A percentile compares a stretch with the other conserved stretches of the same genome.
phyloP scores from a whole-genome alignment of 805 yeast genomes.

The Saturnispora ahearnii region DNA sequence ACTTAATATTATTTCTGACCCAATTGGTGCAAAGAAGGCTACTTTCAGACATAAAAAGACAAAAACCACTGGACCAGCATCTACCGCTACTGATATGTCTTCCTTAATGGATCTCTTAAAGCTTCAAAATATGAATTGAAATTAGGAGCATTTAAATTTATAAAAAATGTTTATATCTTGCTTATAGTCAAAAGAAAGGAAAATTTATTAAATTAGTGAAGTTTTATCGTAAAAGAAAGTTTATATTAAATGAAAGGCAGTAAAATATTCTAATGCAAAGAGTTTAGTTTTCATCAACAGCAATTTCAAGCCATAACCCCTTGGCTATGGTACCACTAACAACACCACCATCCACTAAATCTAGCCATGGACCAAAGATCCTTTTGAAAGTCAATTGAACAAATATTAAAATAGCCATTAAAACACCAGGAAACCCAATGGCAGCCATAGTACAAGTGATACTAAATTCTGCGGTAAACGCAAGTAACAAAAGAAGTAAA shows the following conservation, averaged over 20 bases:
- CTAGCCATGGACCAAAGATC: conserved; percentile 44
- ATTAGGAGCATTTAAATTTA: not conserved
- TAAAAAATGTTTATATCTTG: not conserved
- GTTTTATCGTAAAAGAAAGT: not conserved
- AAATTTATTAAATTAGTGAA: not conserved
- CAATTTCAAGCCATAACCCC: conserved; percentile 19
- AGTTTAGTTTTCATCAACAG: not conserved
- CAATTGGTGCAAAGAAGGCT: conserved; percentile 1
- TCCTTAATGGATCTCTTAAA: conserved; percentile 5
- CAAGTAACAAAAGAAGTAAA: conserved; percentile 48
- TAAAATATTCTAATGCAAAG: not conserved
- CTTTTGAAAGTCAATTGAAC: conserved; percentile 50
- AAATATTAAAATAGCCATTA: conserved; percentile 60
- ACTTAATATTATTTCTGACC: conserved; percentile 1
- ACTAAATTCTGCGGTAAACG: conserved; percentile 73
- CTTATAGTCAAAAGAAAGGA: not conserved
- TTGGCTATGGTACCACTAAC: conserved; percentile 27
- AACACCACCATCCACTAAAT: conserved; percentile 45
- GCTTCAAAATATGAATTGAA: not conserved
- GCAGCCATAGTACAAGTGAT: conserved; percentile 86
- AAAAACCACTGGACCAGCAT: not conserved
- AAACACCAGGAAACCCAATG: conserved; percentile 85
- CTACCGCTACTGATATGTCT: not conserved
- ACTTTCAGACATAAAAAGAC: not conserved
- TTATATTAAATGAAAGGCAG: not conserved